Base-by-base conservation (phyloP, 2,329 filamentous ascomycete species). In the Fusarium avenaceum region DNA sequence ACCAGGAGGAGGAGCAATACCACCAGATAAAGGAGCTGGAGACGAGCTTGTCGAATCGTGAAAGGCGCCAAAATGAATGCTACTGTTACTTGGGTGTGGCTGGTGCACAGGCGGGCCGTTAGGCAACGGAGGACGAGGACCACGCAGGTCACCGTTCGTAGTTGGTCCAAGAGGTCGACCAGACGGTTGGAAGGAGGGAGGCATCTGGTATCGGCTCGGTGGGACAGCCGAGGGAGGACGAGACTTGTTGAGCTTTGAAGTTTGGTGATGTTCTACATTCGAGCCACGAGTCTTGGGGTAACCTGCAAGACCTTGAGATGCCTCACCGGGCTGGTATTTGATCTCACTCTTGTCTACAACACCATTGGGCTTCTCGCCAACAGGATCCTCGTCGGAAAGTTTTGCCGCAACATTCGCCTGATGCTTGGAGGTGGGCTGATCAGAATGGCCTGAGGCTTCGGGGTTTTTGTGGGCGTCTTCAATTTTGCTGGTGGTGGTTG, bases 21-120 rank as follows among this genome's bases (percentile, higher is more conserved):
- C 81, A 33, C 80, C 81, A 15, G 82, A 82, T 45, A 77, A 80
- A 42, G 83, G 83, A 20, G 80, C 85, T 2, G 88, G 88, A 7
- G 88, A 90, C 1, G 87, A 85, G 53, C 81, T 84, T 70, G 85
- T 84, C 14, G 88, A 89, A 19, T 82, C 84, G 32, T 83, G 78
- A 63, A 86, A 85, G 8, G 80, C 80, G 33, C 85, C 85, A 70
- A 89, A 89, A 64, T 88, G 81, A 51, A 89, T 78, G 73, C 83
- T 88, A 38, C 85, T 82, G 60, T 84, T 84, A 74, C 85, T 89
- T 15, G 81, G 82, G 54, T 85, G 86, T 40, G 82, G 75, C 51
- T 87, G 84, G 67, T 88, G 85, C 69, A 84, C 75, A 32, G 73
- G 74, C 17, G 74, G 79, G 24, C 77, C 77, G 42, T 78, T 78